phyloP scores from a whole-genome alignment of 2,329 filamentous ascomycete genomes.

The Arthrobotrys musiformis region DNA sequence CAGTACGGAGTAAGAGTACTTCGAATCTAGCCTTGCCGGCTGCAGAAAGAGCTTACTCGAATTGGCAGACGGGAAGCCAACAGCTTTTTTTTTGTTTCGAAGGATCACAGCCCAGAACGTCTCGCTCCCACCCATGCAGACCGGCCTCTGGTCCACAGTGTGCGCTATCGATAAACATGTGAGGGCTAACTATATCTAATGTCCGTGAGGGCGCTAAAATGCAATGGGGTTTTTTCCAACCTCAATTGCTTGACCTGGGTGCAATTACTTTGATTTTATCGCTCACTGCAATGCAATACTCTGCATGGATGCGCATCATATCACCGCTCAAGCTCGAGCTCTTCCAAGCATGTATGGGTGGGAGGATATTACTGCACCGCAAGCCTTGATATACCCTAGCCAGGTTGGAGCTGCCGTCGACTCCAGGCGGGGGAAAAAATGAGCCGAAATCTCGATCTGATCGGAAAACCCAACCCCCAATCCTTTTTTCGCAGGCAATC shows the following conservation, averaged over 20 bases:
- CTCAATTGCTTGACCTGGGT: background rate
- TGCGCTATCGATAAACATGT: slow-evolving; percentile 41
- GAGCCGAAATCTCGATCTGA: slow-evolving; percentile 49
- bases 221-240: background rate
- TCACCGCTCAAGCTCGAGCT: background rate
- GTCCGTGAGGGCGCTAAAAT: slow-evolving; percentile 10
- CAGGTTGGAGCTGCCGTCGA: background rate
- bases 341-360: background rate
- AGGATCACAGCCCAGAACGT: slow-evolving; percentile 33
- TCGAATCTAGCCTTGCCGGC: slow-evolving; percentile 15
- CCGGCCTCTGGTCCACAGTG: background rate
- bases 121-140: slow-evolving; percentile 6
- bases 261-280: background rate
- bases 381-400: background rate
- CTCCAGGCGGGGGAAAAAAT: background rate
- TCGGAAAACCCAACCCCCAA: slow-evolving; percentile 16
- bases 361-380: background rate
- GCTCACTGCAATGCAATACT: slow-evolving; percentile 16
- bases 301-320: slow-evolving; percentile 22
- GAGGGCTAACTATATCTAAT: background rate
- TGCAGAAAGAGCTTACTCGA: slow-evolving; percentile 5
- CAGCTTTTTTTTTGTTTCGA: background rate
- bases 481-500: slow-evolving; percentile 5
- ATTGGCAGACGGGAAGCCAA: slow-evolving; percentile 4
- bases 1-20: background rate